Conservation (phyloP, 2,329 filamentous ascomycete species). For the Xylaria sp. region DNA sequence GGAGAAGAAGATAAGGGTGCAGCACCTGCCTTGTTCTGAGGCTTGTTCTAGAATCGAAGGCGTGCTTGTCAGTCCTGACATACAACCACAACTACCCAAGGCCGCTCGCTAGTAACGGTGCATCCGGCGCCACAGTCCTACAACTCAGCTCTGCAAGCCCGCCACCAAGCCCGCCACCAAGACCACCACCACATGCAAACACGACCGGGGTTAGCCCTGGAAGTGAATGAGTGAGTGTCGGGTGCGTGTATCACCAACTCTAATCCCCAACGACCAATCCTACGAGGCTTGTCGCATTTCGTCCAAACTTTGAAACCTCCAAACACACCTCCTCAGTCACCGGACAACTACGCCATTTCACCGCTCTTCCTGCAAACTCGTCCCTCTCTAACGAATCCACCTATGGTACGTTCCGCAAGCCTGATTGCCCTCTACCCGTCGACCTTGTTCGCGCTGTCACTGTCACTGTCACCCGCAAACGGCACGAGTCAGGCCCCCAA, state of each 20-base stretch:
- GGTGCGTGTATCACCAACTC: background rate
- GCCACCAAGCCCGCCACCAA: too few relatives aligned
- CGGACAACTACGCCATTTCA: slow-evolving; percentile 1
- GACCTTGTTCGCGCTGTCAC: background rate
- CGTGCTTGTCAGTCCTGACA: too few relatives aligned
- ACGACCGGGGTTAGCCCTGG: too few relatives aligned
- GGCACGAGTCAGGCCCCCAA: background rate
- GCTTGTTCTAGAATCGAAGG: too few relatives aligned
- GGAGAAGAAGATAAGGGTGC: too few relatives aligned
- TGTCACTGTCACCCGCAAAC: slow-evolving; percentile 4
- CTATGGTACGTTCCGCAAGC: slow-evolving; percentile 17
- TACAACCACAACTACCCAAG: too few relatives aligned
- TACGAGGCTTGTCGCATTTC: slow-evolving; percentile 6
- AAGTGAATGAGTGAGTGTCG: too few relatives aligned
- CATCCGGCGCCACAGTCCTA: too few relatives aligned
- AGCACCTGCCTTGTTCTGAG: too few relatives aligned
- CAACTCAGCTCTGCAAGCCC: too few relatives aligned
- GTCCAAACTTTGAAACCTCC: slow-evolving; percentile 1
- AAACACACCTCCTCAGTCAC: slow-evolving; percentile 1
- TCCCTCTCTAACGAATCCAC: slow-evolving; percentile 4
- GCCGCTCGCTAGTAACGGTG: too few relatives aligned
- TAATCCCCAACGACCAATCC: background rate
- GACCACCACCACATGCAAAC: too few relatives aligned
- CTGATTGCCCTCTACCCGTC: background rate
- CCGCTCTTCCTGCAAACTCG: background rate